These are phyloP conservation scores for Pythium scleroteichum DNA, from an alignment of 352 stramenopile species.

Conservation along the genomic window DNA sequence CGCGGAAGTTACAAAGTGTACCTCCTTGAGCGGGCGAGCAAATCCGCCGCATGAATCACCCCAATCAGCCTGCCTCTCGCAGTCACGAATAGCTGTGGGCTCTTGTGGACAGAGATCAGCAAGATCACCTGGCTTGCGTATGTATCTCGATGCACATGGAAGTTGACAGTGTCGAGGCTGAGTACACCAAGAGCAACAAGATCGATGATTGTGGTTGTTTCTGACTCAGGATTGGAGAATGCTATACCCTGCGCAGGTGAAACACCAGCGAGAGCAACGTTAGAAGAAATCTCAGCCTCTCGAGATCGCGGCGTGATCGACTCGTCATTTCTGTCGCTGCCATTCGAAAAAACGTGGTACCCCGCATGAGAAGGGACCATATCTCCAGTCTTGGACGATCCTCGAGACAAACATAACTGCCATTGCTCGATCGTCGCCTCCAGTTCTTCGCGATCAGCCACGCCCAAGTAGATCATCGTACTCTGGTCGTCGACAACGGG, in stretches of 20 bases:
- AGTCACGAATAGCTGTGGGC: constrained; percentile 71
- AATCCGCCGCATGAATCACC: constrained; percentile 66
- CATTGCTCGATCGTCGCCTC: constrained; percentile 61
- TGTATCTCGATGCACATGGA: constrained; percentile 68
- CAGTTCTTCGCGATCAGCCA: constrained; percentile 59
- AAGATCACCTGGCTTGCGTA: constrained; percentile 73
- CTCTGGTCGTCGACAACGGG: constrained; percentile 66
- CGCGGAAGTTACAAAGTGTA: constrained; percentile 48
- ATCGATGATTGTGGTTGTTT: constrained; percentile 39
- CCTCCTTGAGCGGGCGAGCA: constrained; percentile 60
- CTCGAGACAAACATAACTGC: constrained; percentile 40
- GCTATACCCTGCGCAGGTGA: constrained; percentile 26
- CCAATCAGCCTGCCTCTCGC: constrained; percentile 69
- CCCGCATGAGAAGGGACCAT: neutral
- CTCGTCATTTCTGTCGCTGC: constrained; percentile 1
- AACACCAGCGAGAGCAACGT: constrained; percentile 32
- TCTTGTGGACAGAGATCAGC: constrained; percentile 82
- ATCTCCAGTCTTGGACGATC: neutral
- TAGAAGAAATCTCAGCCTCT: constrained; percentile 26
- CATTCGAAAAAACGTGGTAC: neutral
- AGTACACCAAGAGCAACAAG: constrained; percentile 62
- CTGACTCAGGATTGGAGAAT: constrained; percentile 39
- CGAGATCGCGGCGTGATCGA: constrained; percentile 29
- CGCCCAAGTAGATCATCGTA: constrained; percentile 66
- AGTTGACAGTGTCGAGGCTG: constrained; percentile 61